Conservation (phyloP, 306 rosid species). For the Alnus glutinosa region DNA sequence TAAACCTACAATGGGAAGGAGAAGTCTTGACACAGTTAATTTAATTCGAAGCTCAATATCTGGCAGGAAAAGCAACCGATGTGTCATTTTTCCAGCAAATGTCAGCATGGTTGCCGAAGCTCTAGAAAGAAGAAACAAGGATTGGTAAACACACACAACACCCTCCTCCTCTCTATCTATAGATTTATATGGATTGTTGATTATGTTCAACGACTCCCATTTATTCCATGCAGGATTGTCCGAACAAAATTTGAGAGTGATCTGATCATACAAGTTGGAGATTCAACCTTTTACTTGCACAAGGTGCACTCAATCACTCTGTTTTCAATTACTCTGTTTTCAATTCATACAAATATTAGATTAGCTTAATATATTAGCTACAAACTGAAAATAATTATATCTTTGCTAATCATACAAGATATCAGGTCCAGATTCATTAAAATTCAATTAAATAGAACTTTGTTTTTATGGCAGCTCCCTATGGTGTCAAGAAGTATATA, state of each 20-base stretch:
- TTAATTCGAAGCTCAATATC: constrained; percentile 21
- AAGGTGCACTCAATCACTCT: constrained; percentile 51
- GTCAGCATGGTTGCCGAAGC: constrained; percentile 51
- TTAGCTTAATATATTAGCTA: neutral
- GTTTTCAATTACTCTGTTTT: neutral
- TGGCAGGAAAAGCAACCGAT: constrained; percentile 39
- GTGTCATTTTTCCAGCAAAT: constrained; percentile 45
- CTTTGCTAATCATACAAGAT: neutral
- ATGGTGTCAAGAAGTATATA: constrained; percentile 77
- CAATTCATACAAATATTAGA: neutral
- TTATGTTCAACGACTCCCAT: neutral
- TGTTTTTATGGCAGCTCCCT: constrained; percentile 50
- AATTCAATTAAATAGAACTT: neutral
- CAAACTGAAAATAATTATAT: neutral
- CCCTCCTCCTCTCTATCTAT: neutral
- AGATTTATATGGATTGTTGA: neutral
- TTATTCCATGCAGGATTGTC: constrained; percentile 56
- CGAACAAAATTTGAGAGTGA: constrained; percentile 42
- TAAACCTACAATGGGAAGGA: constrained; percentile 38
- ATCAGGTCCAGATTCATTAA: neutral
- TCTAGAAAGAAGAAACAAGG: constrained; percentile 51
- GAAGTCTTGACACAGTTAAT: constrained; percentile 30
- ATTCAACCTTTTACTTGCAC: constrained; percentile 73
- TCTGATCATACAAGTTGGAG: constrained; percentile 66
- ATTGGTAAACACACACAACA: constrained; percentile 44